phyloP scores from a whole-genome alignment of 345 rosid genomes.

The Pistacia vera region DNA sequence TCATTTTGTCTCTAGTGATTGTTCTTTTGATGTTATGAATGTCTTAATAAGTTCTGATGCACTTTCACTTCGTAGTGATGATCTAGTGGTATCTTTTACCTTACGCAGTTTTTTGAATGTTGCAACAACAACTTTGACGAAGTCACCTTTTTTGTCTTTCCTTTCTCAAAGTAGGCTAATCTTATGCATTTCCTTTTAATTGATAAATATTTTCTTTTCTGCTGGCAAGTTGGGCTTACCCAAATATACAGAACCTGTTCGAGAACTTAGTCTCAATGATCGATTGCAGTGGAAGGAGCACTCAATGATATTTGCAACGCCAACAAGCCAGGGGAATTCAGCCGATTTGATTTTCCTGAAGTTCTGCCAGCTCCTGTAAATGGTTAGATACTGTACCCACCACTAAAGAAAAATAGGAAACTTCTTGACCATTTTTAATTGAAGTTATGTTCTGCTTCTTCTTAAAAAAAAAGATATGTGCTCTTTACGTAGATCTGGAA shows the following conservation, averaged over 20 bases:
- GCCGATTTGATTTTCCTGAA: constrained; percentile 94
- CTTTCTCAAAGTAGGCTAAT: not conserved
- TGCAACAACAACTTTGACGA: constrained; percentile 1
- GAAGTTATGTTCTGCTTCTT: not conserved
- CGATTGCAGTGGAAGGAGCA: constrained; percentile 98
- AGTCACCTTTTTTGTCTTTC: not conserved
- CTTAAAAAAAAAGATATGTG: too few species aligned
- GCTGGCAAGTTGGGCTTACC: constrained; percentile 83
- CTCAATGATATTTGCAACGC: constrained; percentile 98
- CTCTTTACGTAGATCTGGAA: too few species aligned
- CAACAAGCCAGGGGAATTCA: constrained; percentile 93
- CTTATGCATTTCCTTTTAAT: not conserved
- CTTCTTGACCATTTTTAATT: not conserved
- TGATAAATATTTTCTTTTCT: constrained; percentile 21
- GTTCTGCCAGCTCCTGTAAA: constrained; percentile 86
- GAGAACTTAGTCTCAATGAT: constrained; percentile 89
- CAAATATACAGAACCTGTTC: constrained; percentile 87
- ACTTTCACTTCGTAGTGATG: not conserved
- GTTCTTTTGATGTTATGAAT: not conserved
- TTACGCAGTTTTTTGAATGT: not conserved
- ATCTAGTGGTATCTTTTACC: not conserved
- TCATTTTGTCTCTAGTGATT: not conserved
- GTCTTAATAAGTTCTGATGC: not conserved
- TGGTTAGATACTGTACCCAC: constrained; percentile 45
- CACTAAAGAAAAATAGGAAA: not conserved